Base-by-base conservation (phyloP, 2,329 filamentous ascomycete species). In the Cladosporium colombiae region DNA sequence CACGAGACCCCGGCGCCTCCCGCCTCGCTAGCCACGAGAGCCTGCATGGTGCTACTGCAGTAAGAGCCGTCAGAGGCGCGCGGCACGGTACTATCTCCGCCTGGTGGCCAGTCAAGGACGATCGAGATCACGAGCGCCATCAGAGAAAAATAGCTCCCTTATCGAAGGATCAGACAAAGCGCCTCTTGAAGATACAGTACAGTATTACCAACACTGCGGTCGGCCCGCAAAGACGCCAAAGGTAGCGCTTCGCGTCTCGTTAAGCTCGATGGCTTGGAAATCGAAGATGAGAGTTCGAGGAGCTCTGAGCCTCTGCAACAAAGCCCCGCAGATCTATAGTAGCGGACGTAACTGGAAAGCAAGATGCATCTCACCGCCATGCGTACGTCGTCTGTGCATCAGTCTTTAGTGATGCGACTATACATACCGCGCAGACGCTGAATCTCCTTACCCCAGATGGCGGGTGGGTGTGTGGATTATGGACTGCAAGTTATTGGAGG, bases 61-160 rank as follows among this genome's bases (percentile, higher is more conserved):
- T 62, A 53, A 62, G 59, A 62, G 59, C 59, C 59, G 59, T 62
- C 59, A 62, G 59, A 62, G 59, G 59, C 59, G 33, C 18, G 46
- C 59, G 29, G 31, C 31, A 62, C 59, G 59, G 59, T 37, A 62
- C 29, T 53, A 37, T 52, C 59, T 62, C 59, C 59, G 44, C n/a
- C 29, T 11, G 14, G 37, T 16, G 40, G 23, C 29, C 29, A n/a
- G 52, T 29, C 52, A n/a, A 31, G 29, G 52, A 61, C 11, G 59
- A 62, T 62, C 59, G 59, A 25, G 29, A 49, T 49, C 27, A 44
- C 23, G 40, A 57, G 31, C 33, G 21, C 21, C 55, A 35, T 16
- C 55, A 37, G 21, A 55, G 27, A 40, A 40, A n/a, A 35, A 40
- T 33, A 35, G n/a, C 55, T 57, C 33, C 31, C 33, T 35, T n/a